A percentile compares a stretch with the other conserved stretches of the same genome.
phyloP scores from a whole-genome alignment of 2,329 filamentous ascomycete species.

The Magnaporthiopsis incrustans region DNA sequence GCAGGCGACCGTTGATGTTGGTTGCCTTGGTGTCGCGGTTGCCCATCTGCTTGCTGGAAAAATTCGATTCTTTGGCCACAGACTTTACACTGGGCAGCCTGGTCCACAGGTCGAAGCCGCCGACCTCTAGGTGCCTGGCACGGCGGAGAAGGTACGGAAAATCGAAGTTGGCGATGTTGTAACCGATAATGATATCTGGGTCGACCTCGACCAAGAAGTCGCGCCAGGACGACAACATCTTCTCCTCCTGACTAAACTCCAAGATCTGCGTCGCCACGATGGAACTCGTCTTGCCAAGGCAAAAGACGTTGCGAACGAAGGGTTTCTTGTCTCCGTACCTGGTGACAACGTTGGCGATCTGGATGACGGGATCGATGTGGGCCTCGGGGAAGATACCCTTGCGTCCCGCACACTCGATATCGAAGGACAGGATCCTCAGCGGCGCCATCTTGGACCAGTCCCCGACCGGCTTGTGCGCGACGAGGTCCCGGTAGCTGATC shows the following conservation, averaged over 20 bases:
- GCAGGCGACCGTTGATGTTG: conserved; percentile 88
- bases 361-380: conserved; percentile 86
- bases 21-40: conserved; percentile 90
- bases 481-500: conserved; percentile 72
- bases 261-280: conserved; percentile 94
- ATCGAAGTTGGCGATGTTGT: conserved; percentile 98
- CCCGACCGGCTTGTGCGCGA: conserved; percentile 80
- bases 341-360: conserved; percentile 95
- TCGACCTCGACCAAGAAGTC: conserved; percentile 85
- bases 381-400: conserved; percentile 97
- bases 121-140: conserved; percentile 74
- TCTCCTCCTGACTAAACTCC: conserved; percentile 70
- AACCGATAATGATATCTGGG: conserved; percentile 95
- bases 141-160: conserved; percentile 92
- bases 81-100: conserved; percentile 66
- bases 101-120: conserved; percentile 79
- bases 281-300: conserved; percentile 79
- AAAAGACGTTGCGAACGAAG: conserved; percentile 95
- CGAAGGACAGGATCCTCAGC: conserved; percentile 84
- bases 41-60: conserved; percentile 97
- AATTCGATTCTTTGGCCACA: conserved; percentile 68
- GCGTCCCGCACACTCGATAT: conserved; percentile 96
- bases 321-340: conserved; percentile 92
- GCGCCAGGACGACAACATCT: conserved; percentile 90
- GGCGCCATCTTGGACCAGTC: conserved; percentile 99